Evolutionary conservation across 306 rosid species (phyloP).

Genomic region (Quercus alba): DNA sequence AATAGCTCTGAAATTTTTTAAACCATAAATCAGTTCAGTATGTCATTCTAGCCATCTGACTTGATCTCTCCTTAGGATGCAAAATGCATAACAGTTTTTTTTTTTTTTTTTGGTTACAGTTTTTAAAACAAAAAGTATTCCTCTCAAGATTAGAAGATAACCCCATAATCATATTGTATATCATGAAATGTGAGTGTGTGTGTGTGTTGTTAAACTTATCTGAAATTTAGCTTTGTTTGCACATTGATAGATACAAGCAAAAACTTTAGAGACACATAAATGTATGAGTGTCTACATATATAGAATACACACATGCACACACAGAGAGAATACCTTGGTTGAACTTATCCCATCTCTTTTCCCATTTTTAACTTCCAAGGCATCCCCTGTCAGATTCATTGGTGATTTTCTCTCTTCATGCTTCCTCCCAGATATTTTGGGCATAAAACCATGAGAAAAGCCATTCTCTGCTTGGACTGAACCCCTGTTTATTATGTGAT

Average conservation of each 20-base stretch:
- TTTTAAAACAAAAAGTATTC: neutral
- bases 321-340: conserved; percentile 22
- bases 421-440: conserved; percentile 22
- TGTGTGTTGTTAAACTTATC: no score
- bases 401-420: conserved; percentile 22
- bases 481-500: conserved; percentile 22
- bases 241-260: neutral
- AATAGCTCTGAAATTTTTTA: neutral
- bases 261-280: neutral
- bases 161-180: neutral
- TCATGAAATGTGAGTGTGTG: neutral
- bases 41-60: neutral
- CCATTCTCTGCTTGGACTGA: conserved; percentile 33
- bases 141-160: neutral
- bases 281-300: neutral
- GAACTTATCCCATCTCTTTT: conserved; percentile 17
- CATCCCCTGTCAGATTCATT: conserved; percentile 4
- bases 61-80: neutral
- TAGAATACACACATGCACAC: neutral
- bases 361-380: conserved; percentile 21
- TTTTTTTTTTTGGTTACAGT: no score
- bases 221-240: neutral
- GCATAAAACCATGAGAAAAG: conserved; percentile 22
- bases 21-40: neutral
- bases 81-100: neutral